A percentile compares a stretch with the other conserved stretches of the same genome.
phyloP scores from a whole-genome alignment of 768 basidiomycete genomes.

The Lentinula guzmanii region DNA sequence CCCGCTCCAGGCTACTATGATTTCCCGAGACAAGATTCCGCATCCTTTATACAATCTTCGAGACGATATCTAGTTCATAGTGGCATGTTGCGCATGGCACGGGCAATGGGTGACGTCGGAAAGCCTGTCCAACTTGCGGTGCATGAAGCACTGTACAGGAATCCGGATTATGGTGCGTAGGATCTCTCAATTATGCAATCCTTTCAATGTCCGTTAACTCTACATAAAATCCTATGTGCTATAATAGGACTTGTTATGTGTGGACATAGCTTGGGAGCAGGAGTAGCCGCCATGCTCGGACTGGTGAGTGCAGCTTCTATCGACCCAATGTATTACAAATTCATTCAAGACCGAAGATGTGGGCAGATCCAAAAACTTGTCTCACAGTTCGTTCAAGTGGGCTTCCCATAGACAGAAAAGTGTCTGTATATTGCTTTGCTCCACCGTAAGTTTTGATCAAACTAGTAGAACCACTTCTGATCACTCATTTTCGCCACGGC shows the following conservation, averaged over 20 bases:
- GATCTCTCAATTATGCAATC: slow-evolving; percentile 5
- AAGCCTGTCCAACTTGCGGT: slow-evolving; percentile 77
- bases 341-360: slow-evolving; percentile 46
- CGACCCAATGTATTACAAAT: slow-evolving; percentile 1
- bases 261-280: slow-evolving; percentile 82
- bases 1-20: slow-evolving; percentile 30
- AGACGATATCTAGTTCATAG: slow-evolving; percentile 62
- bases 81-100: slow-evolving; percentile 77
- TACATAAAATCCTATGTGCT: not conserved
- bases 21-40: slow-evolving; percentile 22
- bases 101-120: slow-evolving; percentile 69
- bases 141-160: slow-evolving; percentile 57
- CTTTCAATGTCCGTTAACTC: not conserved
- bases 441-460: slow-evolving; percentile 55
- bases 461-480: not conserved
- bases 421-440: slow-evolving; percentile 74
- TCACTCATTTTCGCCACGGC: not conserved
- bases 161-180: slow-evolving; percentile 64
- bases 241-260: slow-evolving; percentile 62
- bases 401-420: slow-evolving; percentile 57
- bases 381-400: slow-evolving; percentile 64
- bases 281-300: slow-evolving; percentile 70
- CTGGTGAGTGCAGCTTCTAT: slow-evolving; percentile 38
- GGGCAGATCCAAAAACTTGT: slow-evolving; percentile 79
- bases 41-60: slow-evolving; percentile 14